Evolutionary conservation across 371 early-diverging fungal species (phyloP), one percentile per base, ranked within the genome.

Genomic region (Syncephalastrum sp.): DNA sequence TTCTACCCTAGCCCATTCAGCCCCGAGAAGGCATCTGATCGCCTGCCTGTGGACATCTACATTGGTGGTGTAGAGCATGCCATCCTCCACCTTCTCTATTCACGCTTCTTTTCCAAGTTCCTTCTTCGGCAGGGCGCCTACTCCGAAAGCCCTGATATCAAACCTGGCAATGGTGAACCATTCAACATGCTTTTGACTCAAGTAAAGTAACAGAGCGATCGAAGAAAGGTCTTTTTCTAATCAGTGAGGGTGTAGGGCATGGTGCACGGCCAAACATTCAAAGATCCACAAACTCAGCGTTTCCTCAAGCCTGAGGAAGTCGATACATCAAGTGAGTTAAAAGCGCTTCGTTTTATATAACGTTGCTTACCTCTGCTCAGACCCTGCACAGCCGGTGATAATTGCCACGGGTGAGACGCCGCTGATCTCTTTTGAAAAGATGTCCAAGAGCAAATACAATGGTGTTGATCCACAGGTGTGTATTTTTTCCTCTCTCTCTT

Each of bases 21-120:
- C 50, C 65, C 81, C 0, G 65, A 62, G 2, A 75, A 75, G 23
- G 90, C 89, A 0, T 81, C 84, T 3, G 66, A 75, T 0, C 63
- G 74, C 4, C 71, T 95, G 60, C 96, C 97, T 3, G 95, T 96
- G 0, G 94, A 95, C 68, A 69, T 93, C 7, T 97, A 97, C 68
- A 85, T 97, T 64, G 97, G 97, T 45, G 97, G 97, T 4, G 85
- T 94, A 3, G 97, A 97, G 64, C 97, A 97, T 63, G 89, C 96
- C 14, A 95, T 94, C 58, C 71, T 96, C 67, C 97, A 97, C 67
- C 74, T 97, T n/a, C 74, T 97, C 17, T 97, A 97, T 67, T 88
- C 96, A 19, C 81, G 97, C n/a, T 97, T 96, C 65, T 75, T 96
- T 29, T 81, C 84, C 47, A 94, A 95, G 67, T 91, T 92, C 56